Percentiles rank a stretch among this genome's conserved stretches.
phyloP scores from a whole-genome alignment of 139 green algal species.

The Ostreobium quekettii region DNA sequence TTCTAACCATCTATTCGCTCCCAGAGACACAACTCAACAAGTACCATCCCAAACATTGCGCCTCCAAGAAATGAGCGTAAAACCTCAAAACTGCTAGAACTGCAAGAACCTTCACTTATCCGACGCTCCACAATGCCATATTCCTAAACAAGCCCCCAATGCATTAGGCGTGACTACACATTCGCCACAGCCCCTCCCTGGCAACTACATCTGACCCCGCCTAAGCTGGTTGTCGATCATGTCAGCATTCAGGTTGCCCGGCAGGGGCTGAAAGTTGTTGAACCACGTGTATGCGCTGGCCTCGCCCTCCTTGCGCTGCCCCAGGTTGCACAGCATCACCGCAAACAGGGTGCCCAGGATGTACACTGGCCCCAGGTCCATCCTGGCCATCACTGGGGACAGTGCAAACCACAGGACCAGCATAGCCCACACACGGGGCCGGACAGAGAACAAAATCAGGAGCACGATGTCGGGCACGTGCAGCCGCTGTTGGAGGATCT shows the following conservation, averaged over 20 bases:
- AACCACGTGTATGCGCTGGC: conserved; percentile 43
- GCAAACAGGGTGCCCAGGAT: conserved; percentile 27
- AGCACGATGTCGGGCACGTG: conserved; percentile 25
- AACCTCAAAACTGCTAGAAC: too few species aligned
- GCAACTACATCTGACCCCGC: conserved; percentile 33
- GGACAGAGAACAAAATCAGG: conserved; percentile 25
- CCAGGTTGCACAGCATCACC: conserved; percentile 38
- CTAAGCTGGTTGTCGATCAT: conserved; percentile 46
- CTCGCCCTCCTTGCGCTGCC: conserved; percentile 25
- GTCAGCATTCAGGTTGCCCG: conserved; percentile 45
- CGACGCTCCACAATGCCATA: too few species aligned
- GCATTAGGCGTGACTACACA: too few species aligned
- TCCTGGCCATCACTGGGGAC: conserved; percentile 12
- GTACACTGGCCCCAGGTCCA: conserved; percentile 27
- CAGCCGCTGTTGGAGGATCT: conserved; percentile 1
- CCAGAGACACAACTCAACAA: too few species aligned
- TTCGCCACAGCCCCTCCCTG: too few species aligned
- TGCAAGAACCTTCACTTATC: too few species aligned
- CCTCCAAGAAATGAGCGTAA: too few species aligned
- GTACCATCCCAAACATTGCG: too few species aligned
- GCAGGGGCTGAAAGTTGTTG: conserved; percentile 45
- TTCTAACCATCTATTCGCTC: too few species aligned
- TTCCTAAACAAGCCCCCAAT: too few species aligned
- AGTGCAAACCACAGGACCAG: conserved; percentile 11
- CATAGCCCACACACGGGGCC: conserved; percentile 6